phyloP scores from a whole-genome alignment of 257 asterid species.

The Solanum verrucosum region DNA sequence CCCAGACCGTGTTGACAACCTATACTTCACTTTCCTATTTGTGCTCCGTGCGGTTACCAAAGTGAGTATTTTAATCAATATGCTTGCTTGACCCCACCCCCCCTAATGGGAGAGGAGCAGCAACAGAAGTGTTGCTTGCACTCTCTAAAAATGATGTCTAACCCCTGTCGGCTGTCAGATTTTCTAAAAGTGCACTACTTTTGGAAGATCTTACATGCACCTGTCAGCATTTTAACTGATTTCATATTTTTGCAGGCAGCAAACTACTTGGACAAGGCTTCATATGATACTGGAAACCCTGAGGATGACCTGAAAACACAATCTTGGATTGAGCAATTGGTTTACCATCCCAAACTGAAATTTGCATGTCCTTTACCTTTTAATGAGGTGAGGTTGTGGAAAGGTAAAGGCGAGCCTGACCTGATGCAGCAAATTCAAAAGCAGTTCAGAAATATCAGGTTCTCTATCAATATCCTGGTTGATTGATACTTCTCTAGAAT shows the following conservation, averaged over 20 bases:
- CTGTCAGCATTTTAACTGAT: not conserved
- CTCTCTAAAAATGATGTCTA: not conserved
- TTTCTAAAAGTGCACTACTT: not conserved
- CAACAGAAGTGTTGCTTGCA: not conserved
- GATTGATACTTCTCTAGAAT: not conserved
- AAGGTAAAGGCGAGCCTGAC: constrained; percentile 62
- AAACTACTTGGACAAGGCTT: constrained; percentile 55
- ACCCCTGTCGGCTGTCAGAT: not conserved
- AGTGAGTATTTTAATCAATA: constrained; percentile 28
- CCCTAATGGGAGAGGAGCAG: not conserved
- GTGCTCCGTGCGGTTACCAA: constrained; percentile 56
- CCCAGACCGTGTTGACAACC: constrained; percentile 58
- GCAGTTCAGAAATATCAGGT: constrained; percentile 71
- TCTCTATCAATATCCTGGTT: not conserved
- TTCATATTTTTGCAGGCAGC: constrained; percentile 28
- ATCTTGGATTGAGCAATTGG: constrained; percentile 34
- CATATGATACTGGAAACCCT: constrained; percentile 56
- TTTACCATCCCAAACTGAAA: constrained; percentile 30
- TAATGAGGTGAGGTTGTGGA: constrained; percentile 64
- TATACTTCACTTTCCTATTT: constrained; percentile 64
- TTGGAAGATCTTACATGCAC: not conserved
- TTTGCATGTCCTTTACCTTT: constrained; percentile 62
- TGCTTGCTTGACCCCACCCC: not conserved
- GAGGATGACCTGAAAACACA: constrained; percentile 44
- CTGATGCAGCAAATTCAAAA: constrained; percentile 42